Conservation (phyloP, 768 basidiomycete genomes). For the Daedalea quercina region DNA sequence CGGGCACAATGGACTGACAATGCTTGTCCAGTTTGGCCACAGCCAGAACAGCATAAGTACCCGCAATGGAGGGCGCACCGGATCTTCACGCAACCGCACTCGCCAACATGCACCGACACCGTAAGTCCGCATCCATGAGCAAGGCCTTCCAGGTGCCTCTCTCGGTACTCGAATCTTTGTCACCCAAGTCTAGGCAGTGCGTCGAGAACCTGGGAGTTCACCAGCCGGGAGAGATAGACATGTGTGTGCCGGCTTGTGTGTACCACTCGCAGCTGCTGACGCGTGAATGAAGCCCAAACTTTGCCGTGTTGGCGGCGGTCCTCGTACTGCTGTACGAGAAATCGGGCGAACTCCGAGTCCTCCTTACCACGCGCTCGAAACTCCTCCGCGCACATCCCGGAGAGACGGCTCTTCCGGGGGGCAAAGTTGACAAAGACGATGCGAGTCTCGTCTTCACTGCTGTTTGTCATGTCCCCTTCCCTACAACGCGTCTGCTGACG, state of each 20-base stretch:
- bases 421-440: constrained; percentile 68
- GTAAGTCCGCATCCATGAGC: not conserved
- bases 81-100: too few species aligned
- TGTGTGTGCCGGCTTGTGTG: constrained; percentile 43
- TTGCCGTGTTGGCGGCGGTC: constrained; percentile 59
- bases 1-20: too few species aligned
- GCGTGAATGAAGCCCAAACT: constrained; percentile 20
- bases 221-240: constrained; percentile 32
- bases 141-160: not conserved
- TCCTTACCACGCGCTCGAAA: constrained; percentile 84
- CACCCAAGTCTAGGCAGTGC: constrained; percentile 17
- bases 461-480: constrained; percentile 36
- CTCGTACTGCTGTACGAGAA: constrained; percentile 74
- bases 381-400: constrained; percentile 67
- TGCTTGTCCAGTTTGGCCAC: too few species aligned
- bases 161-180: constrained; percentile 9
- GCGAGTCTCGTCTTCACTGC: constrained; percentile 60
- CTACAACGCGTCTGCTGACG: not conserved
- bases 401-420: constrained; percentile 80
- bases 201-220: constrained; percentile 35
- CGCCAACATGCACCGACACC: too few species aligned
- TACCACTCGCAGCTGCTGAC: constrained; percentile 6
- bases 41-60: too few species aligned
- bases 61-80: too few species aligned
- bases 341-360: constrained; percentile 59